Conservation (phyloP, 2,329 filamentous ascomycete species). For the Alternaria rosae region DNA sequence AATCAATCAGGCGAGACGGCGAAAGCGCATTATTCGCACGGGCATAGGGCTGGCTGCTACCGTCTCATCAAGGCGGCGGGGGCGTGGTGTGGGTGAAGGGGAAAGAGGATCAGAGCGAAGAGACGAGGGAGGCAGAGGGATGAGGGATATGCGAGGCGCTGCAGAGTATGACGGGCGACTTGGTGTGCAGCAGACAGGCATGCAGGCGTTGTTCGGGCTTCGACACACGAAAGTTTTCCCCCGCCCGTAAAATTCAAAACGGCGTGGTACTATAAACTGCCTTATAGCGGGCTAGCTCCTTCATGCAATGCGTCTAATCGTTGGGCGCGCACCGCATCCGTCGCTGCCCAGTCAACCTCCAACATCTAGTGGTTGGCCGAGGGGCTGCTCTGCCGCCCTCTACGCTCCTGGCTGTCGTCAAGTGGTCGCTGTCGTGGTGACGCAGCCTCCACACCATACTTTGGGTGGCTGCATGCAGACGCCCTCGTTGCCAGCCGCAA, state of each 20-base stretch:
- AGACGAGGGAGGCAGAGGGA: constrained; percentile 16
- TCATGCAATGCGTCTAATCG: constrained; percentile 35
- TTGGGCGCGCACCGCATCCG: constrained; percentile 31
- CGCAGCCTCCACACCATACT: constrained; percentile 13
- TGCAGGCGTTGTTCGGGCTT: constrained; percentile 33
- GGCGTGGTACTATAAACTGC: constrained; percentile 28
- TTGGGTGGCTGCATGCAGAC: constrained; percentile 13
- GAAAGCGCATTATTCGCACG: constrained; percentile 21
- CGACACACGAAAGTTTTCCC: constrained; percentile 26
- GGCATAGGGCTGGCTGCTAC: constrained; percentile 12
- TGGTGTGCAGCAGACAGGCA: constrained; percentile 22
- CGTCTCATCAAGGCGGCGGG: constrained; percentile 15
- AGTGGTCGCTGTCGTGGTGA: constrained; percentile 7
- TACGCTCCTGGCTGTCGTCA: background rate
- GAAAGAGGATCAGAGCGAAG: background rate
- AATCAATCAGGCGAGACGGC: constrained; percentile 30
- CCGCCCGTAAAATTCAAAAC: constrained; percentile 38
- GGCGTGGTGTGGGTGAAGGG: constrained; percentile 4
- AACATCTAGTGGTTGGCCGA: constrained; percentile 4
- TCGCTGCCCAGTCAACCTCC: constrained; percentile 17
- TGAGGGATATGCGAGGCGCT: constrained; percentile 20
- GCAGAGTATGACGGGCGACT: constrained; percentile 22
- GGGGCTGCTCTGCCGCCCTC: constrained; percentile 9
- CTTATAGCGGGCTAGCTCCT: constrained; percentile 15
- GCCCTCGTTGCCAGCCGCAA: constrained; percentile 3